These are phyloP conservation scores for Aspergillus sp. DNA, from an alignment of 2,329 filamentous ascomycete genomes.

Conservation along the genomic window DNA sequence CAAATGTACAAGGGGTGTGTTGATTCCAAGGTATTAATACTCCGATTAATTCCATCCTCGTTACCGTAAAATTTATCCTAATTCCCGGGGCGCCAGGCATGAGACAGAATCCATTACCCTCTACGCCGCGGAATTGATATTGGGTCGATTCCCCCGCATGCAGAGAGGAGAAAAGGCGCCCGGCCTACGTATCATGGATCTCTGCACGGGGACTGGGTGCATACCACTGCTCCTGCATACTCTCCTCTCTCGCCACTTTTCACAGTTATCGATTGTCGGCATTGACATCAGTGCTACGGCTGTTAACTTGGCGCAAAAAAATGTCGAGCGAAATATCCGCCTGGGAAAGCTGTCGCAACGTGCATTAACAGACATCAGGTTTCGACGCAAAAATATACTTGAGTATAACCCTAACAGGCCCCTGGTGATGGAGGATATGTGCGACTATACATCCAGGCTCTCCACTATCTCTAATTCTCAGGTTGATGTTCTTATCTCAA, in stretches of 20 bases:
- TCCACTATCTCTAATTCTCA: neutral
- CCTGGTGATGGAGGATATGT: slow-evolving; percentile 15
- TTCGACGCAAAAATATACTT: slow-evolving; percentile 50
- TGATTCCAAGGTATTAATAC: slow-evolving; percentile 68
- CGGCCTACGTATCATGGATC: slow-evolving; percentile 67
- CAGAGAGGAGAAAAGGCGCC: slow-evolving; percentile 8
- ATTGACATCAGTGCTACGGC: slow-evolving; percentile 71
- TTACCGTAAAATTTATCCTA: neutral
- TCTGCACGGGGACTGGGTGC: slow-evolving; percentile 90
- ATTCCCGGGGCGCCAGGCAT: slow-evolving; percentile 39
- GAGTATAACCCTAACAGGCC: neutral
- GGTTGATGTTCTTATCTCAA: slow-evolving; percentile 73
- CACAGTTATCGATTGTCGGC: slow-evolving; percentile 58
- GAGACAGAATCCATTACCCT: slow-evolving; percentile 71
- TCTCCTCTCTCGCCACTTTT: slow-evolving; percentile 50
- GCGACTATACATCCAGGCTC: slow-evolving; percentile 3
- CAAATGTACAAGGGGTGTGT: slow-evolving; percentile 69
- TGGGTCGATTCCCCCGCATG: slow-evolving; percentile 12
- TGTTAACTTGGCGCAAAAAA: slow-evolving; percentile 63
- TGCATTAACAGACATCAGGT: slow-evolving; percentile 40
- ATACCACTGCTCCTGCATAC: slow-evolving; percentile 76
- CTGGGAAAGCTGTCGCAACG: slow-evolving; percentile 24
- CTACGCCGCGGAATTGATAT: slow-evolving; percentile 53
- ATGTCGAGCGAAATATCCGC: slow-evolving; percentile 56
- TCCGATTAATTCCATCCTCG: neutral